Conservation (phyloP, 1,139 yeast genomes). For the Yamadazyma aaseri region DNA sequence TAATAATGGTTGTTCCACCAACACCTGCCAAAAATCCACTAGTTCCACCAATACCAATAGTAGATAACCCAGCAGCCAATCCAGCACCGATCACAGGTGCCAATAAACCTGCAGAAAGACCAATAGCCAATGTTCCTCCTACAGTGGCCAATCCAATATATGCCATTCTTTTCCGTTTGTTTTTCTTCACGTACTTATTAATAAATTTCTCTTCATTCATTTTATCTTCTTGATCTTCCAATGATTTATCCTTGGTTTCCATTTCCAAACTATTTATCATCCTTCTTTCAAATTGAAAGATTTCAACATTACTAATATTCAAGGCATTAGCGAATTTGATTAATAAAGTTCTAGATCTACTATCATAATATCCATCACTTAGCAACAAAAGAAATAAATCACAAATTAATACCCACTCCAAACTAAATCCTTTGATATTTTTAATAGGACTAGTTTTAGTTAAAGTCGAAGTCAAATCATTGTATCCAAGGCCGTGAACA, state of each 20-base stretch:
- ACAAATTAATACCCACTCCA: constrained; percentile 91
- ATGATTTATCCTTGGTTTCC: constrained; percentile 59
- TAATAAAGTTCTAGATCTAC: constrained; percentile 79
- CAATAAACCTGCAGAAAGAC: constrained; percentile 88
- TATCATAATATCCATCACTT: constrained; percentile 84
- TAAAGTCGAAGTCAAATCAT: constrained; percentile 66
- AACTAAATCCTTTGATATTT: constrained; percentile 17
- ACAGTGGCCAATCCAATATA: constrained; percentile 93
- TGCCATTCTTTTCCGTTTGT: constrained; percentile 67
- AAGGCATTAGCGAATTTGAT: constrained; percentile 63
- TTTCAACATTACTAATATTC: constrained; percentile 59
- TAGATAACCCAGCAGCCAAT: constrained; percentile 92
- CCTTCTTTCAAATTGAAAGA: constrained; percentile 85
- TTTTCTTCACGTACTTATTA: constrained; percentile 64
- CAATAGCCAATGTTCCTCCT: constrained; percentile 95
- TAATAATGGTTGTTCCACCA: constrained; percentile 93
- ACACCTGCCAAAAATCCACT: constrained; percentile 91
- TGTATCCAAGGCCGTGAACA: constrained; percentile 75
- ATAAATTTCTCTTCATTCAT: constrained; percentile 75
- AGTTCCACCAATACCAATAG: constrained; percentile 92
- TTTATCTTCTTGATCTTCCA: constrained; percentile 61
- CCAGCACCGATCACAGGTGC: constrained; percentile 99
- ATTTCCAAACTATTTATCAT: constrained; percentile 87
- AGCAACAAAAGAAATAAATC: constrained; percentile 79
- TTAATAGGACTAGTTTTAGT: constrained; percentile 21